Evolutionary conservation across 495 filamentous ascomycete species (phyloP), one percentile per base, ranked within the genome.

Genomic region (Antarctomyces pellizariae): DNA sequence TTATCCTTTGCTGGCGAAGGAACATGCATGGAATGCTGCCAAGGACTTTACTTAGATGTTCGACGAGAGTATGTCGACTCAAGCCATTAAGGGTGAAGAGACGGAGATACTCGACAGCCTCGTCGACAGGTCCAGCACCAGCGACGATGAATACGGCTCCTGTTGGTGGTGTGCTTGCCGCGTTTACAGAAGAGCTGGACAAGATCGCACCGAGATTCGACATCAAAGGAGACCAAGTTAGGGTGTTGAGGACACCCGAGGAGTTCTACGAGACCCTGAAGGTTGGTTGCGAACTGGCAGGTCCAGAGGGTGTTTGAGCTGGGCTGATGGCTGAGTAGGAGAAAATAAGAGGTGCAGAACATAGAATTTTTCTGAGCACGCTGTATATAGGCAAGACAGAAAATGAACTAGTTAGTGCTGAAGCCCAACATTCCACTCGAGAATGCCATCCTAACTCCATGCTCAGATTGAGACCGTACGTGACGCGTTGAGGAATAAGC

Each of bases 331-430:
- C 26, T 33, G n/a, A n/a, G 22, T 42, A 89, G 74, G 43, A 53
- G 31, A 89, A 79, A 54, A 93, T 99, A 37, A 59, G 59, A 18
- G 63, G 62, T 33, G 86, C 86, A 2, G 63, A 74, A 39, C 50
- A 53, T 25, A 64, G 78, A 34, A 71, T 99, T 39, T 99, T 82
- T 45, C 54, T 99, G 26, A 89, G 79, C 11, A 95, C 86, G 0
- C 55, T 99, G 16, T 99, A 99, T 42, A 82, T 99, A 40, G 86
- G 86, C 35, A 89, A 84, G 50, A 71, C 75, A 1, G 86, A 99
- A 50, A 58, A 78, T 51, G 89, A 93, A 32, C 53, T 99, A 42
- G 71, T 73, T 57, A 9, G 49, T 36, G 5, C 7, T 24, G 20
- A 28, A n/a, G 24, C 26, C n/a, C 26, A 17, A 4, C 13, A 5